These are phyloP conservation scores for Lichtheimia ornata DNA, from an alignment of 371 early-diverging fungal genomes.

Conservation along the genomic window DNA sequence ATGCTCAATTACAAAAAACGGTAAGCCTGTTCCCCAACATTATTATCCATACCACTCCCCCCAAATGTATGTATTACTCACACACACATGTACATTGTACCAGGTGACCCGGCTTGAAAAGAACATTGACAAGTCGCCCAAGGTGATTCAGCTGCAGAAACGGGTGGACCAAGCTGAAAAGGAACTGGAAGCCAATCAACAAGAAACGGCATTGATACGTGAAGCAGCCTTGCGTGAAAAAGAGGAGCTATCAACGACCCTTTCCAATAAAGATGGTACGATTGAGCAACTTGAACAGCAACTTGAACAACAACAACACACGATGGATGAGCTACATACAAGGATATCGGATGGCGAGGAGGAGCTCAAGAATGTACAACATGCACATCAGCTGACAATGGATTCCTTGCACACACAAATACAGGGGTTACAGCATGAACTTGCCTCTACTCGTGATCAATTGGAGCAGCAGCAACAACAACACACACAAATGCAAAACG, in stretches of 20 bases:
- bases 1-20: constrained; percentile 32
- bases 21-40: constrained; percentile 14
- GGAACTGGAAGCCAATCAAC: constrained; percentile 3
- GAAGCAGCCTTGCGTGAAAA: constrained; percentile 9
- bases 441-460: constrained; percentile 9
- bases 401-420: constrained; percentile 7
- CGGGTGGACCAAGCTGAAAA: constrained; percentile 30
- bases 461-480: constrained; percentile 10
- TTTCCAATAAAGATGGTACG: constrained; percentile 23
- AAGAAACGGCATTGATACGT: constrained; percentile 8
- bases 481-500: background rate
- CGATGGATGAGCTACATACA: constrained; percentile 4
- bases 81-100: background rate
- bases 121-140: constrained; percentile 24
- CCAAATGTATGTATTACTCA: too few relatives aligned
- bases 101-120: constrained; percentile 30
- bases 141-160: constrained; percentile 30
- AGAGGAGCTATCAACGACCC: background rate
- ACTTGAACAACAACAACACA: constrained; percentile 10
- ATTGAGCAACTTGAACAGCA: constrained; percentile 11
- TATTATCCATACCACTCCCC: too few relatives aligned
- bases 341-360: constrained; percentile 8
- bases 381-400: constrained; percentile 8
- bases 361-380: constrained; percentile 1
- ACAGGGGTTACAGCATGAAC: constrained; percentile 3